These are phyloP conservation scores for Senna siamea DNA, from an alignment of 306 rosid genomes.

Conservation along the genomic window DNA sequence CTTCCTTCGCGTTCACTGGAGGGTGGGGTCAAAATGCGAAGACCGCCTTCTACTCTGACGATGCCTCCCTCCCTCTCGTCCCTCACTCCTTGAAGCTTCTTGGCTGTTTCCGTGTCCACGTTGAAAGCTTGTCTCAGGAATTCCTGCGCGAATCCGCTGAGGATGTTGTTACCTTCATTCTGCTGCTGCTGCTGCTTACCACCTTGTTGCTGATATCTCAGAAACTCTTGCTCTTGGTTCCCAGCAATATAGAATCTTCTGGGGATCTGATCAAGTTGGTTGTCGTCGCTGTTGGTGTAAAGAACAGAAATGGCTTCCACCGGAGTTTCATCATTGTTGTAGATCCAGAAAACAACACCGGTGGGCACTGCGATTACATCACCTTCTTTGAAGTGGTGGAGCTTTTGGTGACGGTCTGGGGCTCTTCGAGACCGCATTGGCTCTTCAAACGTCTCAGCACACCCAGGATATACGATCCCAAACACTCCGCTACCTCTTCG, in stretches of 20 bases:
- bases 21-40: slow-evolving; percentile 52
- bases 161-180: slow-evolving; percentile 43
- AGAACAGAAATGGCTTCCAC: slow-evolving; percentile 50
- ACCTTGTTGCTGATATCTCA: neutral
- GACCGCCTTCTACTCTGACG: slow-evolving; percentile 51
- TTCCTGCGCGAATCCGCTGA: slow-evolving; percentile 44
- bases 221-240: slow-evolving; percentile 54
- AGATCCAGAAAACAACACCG: slow-evolving; percentile 42
- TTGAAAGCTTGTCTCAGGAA: slow-evolving; percentile 51
- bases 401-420: slow-evolving; percentile 47
- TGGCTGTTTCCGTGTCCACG: slow-evolving; percentile 43
- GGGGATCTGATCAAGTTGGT: slow-evolving; percentile 68
- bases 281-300: slow-evolving; percentile 48
- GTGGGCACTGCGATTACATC: slow-evolving; percentile 48
- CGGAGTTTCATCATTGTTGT: slow-evolving; percentile 25
- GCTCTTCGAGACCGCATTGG: slow-evolving; percentile 24
- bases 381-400: slow-evolving; percentile 27
- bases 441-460: slow-evolving; percentile 39
- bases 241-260: slow-evolving; percentile 76
- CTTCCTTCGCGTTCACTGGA: neutral
- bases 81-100: slow-evolving; percentile 43
- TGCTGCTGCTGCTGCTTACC: neutral
- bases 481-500: slow-evolving; percentile 38
- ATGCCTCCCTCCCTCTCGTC: slow-evolving; percentile 57
- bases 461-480: slow-evolving; percentile 42